phyloP scores from a whole-genome alignment of 2,329 filamentous ascomycete genomes.

The Penicillium sumatraense region DNA sequence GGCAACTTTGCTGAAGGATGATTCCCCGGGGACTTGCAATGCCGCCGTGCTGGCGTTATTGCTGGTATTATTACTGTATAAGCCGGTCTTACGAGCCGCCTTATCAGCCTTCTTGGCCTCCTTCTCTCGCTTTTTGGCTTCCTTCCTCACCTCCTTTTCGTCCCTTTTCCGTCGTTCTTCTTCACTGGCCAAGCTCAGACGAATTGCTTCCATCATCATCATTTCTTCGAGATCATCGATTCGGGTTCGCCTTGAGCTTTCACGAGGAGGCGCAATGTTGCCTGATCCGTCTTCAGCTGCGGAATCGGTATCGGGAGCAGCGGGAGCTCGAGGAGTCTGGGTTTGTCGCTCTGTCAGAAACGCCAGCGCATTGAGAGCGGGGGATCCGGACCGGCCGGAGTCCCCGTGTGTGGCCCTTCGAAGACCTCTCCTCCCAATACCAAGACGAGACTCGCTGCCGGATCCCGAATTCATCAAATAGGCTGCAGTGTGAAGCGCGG shows the following conservation, averaged over 20 bases:
- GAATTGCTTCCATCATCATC: conserved; percentile 98
- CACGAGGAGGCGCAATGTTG: conserved; percentile 46
- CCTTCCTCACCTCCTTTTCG: conserved; percentile 79
- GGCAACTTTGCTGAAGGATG: conserved; percentile 36
- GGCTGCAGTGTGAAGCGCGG: conserved; percentile 90
- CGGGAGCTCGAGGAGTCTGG: conserved; percentile 28
- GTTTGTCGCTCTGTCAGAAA: conserved; percentile 49
- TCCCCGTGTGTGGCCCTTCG: conserved; percentile 44
- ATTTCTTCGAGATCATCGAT: conserved; percentile 93
- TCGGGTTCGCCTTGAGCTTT: conserved; percentile 63
- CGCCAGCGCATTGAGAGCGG: conserved; percentile 51
- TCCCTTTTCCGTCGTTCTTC: conserved; percentile 88
- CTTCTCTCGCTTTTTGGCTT: conserved; percentile 83
- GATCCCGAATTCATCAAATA: conserved; percentile 74
- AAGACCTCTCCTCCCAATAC: conserved; percentile 60
- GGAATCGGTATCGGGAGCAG: conserved; percentile 41
- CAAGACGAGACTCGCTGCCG: conserved; percentile 55
- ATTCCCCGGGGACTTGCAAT: conserved; percentile 50
- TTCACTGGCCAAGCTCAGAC: conserved; percentile 86
- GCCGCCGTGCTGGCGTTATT: conserved; percentile 68
- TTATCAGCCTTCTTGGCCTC: conserved; percentile 77
- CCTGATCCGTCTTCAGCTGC: conserved; percentile 39
- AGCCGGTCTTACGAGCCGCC: conserved; percentile 66
- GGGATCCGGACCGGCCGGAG: conserved; percentile 40
- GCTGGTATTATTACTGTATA: conserved; percentile 62